phyloP scores from a whole-genome alignment of 352 stramenopile species.

The Globisporangium spiculum region DNA sequence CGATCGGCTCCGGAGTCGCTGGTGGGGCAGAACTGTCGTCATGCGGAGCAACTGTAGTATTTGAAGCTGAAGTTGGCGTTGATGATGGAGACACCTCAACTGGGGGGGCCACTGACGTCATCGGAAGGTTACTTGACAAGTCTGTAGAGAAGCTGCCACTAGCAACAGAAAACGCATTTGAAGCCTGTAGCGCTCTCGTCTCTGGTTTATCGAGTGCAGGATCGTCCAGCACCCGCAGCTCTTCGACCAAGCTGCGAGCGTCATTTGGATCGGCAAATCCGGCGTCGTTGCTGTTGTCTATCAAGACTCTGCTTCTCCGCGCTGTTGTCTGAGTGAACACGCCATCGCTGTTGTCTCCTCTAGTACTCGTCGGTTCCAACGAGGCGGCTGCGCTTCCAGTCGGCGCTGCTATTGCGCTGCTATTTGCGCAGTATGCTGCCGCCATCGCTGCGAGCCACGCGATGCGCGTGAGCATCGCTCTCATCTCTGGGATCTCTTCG shows the following conservation, averaged over 20 bases:
- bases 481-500: background rate
- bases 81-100: background rate
- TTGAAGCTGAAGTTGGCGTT: background rate
- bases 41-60: background rate
- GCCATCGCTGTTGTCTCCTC: background rate
- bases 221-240: background rate
- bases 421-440: background rate
- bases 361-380: background rate
- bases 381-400: background rate
- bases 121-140: background rate
- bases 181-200: background rate
- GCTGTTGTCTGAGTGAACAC: background rate
- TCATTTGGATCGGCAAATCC: background rate
- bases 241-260: slow-evolving; percentile 4
- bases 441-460: background rate
- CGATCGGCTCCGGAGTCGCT: background rate
- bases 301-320: background rate
- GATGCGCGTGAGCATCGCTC: background rate
- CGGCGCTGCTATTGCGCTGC: background rate
- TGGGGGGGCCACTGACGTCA: background rate
- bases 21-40: no score
- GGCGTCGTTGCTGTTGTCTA: background rate
- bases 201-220: background rate
- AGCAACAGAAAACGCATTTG: background rate
- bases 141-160: slow-evolving; percentile 1